phyloP scores from a whole-genome alignment of 306 rosid species.

The Fragaria iinumae region DNA sequence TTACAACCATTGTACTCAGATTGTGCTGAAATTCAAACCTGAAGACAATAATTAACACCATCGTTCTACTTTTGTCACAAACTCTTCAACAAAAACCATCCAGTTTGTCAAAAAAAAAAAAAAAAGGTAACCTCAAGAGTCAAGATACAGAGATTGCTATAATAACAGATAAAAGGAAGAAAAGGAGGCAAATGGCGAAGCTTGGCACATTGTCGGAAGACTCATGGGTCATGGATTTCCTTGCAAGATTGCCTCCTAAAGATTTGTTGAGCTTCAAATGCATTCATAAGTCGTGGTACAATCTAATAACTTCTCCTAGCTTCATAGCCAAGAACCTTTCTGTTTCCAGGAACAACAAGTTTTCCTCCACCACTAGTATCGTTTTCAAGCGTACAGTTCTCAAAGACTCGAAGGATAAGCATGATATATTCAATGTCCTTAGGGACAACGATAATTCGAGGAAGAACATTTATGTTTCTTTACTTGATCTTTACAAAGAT shows the following conservation, averaged over 20 bases:
- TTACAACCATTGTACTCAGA: background rate
- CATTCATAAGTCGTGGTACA: background rate
- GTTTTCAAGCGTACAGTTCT: background rate
- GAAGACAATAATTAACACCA: background rate
- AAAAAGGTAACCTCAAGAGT: too few relatives aligned
- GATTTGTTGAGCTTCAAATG: conserved; percentile 1
- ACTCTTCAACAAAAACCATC: background rate
- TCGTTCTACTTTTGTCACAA: background rate
- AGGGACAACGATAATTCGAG: background rate
- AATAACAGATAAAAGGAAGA: background rate
- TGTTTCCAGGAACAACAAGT: background rate
- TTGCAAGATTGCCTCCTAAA: background rate
- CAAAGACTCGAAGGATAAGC: background rate
- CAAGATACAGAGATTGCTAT: too few relatives aligned
- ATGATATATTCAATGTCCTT: background rate
- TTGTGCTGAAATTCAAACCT: background rate
- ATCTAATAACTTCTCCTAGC: background rate
- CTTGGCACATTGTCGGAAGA: background rate
- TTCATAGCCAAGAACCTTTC: background rate
- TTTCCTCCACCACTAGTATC: background rate
- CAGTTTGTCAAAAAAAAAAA: background rate
- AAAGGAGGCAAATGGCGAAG: background rate
- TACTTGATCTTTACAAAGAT: background rate
- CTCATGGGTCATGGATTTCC: background rate
- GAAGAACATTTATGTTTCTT: background rate